These are phyloP conservation scores for Neodidymelliopsis sp. DNA, from an alignment of 2,329 filamentous ascomycete species.

Conservation along the genomic window DNA sequence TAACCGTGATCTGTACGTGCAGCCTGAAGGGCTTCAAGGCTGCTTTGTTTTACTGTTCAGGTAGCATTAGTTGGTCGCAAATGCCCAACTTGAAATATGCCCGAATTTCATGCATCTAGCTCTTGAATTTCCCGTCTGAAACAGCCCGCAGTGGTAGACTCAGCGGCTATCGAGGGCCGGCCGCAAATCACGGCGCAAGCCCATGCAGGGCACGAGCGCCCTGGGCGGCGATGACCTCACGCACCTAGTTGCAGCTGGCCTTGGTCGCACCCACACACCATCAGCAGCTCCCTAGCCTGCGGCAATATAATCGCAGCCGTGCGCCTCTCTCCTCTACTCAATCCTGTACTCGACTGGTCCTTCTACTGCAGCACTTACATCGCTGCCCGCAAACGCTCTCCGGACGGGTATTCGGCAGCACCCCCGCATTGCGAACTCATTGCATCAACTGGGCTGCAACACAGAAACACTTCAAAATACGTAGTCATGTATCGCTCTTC, in stretches of 20 bases:
- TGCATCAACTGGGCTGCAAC: not conserved
- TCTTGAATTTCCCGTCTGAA: constrained; percentile 10
- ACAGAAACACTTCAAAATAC: not conserved
- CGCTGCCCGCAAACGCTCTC: constrained; percentile 3
- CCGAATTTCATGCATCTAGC: constrained; percentile 6
- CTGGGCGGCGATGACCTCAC: constrained; percentile 15
- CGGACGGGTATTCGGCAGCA: constrained; percentile 20
- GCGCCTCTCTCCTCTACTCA: not conserved
- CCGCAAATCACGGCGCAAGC: constrained; percentile 19
- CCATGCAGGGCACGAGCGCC: constrained; percentile 6
- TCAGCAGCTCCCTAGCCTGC: constrained; percentile 12
- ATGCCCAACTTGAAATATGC: constrained; percentile 15
- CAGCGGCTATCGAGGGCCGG: constrained; percentile 8
- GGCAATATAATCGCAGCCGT: constrained; percentile 16
- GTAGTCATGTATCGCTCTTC: constrained; percentile 48
- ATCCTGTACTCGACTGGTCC: not conserved
- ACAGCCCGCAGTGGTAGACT: constrained; percentile 4
- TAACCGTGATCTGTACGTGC: constrained; percentile 6
- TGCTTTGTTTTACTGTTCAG: constrained; percentile 16
- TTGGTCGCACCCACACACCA: constrained; percentile 17
- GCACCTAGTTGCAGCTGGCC: constrained; percentile 10
- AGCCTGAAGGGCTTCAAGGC: not conserved
- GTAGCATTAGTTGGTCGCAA: not conserved
- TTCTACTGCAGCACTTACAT: not conserved
- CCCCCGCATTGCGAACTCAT: constrained; percentile 28